Evolutionary conservation across 2,329 filamentous ascomycete species (phyloP), one percentile per base, ranked within the genome.

Genomic region (Byssochlamys sp.): DNA sequence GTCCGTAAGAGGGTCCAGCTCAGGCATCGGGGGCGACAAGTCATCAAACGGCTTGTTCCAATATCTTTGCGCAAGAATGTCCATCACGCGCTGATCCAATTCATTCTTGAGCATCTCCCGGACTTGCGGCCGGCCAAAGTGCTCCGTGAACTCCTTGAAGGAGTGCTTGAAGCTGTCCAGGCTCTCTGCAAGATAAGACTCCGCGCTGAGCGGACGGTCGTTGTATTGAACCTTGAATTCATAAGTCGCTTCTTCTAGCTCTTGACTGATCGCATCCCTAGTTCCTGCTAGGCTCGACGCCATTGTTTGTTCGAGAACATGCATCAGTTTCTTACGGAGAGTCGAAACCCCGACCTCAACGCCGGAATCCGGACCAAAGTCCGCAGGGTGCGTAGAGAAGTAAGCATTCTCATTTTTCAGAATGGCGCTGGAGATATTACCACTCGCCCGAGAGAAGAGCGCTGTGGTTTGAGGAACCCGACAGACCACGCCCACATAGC

Each of bases 181-280:
- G 63, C 89, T 95, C 72, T 97, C 94, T 1, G 94, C 94, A 45
- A 99, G 82, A 70, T 99, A 99, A 3, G 92, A 96, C 71, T 99
- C 94, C 1, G 94, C 94, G 54, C 90, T 96, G 35, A 99, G 79
- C 1, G 92, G 90, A 5, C 94, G 86, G 71, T 99, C 94, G 68
- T 99, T 99, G 76, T 99, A 99, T 72, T 99, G 95, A 4, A 99
- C 94, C 72, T 99, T 99, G 80, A 96, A 99, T 73, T 99, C 92
- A 69, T 99, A 99, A 0, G 90, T 92, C 2, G 94, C 91, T 74
- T 99, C 94, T 67, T 96, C 92, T 0, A 99, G 83, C 72, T 99
- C 94, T 70, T 96, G 90, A 60, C 88, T 87, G 63, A 99, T 96
- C 9, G 91, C 90, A 69, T 96, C 90, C 65, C 89, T 89, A 2